Evolutionary conservation across 805 yeast genomes (phyloP).

Genomic region (Yamadazyma endophytica): DNA sequence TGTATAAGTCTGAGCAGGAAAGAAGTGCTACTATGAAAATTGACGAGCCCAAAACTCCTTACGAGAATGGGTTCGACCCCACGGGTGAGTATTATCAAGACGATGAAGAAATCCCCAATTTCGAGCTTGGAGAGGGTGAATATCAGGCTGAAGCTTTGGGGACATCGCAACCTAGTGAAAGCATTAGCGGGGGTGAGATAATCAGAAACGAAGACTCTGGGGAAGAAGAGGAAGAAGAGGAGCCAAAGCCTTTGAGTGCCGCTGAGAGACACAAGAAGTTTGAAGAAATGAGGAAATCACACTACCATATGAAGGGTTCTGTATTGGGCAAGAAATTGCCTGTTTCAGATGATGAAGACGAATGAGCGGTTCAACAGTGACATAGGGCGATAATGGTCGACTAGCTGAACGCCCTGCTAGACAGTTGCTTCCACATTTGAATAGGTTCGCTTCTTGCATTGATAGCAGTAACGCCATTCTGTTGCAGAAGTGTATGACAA

Average conservation of each 20-base stretch:
- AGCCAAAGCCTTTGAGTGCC: constrained; percentile 36
- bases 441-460: no score
- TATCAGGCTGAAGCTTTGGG: constrained; percentile 25
- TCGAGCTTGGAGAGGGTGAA: constrained; percentile 58
- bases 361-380: constrained; percentile 51
- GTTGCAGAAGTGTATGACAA: no score
- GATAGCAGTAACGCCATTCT: no score
- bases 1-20: constrained; percentile 69
- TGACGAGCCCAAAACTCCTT: constrained; percentile 95
- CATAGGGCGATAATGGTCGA: no score
- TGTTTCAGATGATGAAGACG: constrained; percentile 23
- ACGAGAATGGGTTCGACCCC: constrained; percentile 84
- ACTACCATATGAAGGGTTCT: constrained; percentile 60
- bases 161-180: constrained; percentile 22
- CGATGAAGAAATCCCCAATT: constrained; percentile 60
- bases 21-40: constrained; percentile 73
- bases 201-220: constrained; percentile 23
- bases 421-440: no score
- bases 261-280: constrained; percentile 65
- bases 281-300: constrained; percentile 75
- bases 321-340: constrained; percentile 36
- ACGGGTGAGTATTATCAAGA: constrained; percentile 72
- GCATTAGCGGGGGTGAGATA: constrained; percentile 41
- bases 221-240: constrained; percentile 37
- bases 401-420: no score